Evolutionary conservation across 495 filamentous ascomycete species (phyloP), one percentile per base, ranked within the genome.

Genomic region (Podospora sp.): DNA sequence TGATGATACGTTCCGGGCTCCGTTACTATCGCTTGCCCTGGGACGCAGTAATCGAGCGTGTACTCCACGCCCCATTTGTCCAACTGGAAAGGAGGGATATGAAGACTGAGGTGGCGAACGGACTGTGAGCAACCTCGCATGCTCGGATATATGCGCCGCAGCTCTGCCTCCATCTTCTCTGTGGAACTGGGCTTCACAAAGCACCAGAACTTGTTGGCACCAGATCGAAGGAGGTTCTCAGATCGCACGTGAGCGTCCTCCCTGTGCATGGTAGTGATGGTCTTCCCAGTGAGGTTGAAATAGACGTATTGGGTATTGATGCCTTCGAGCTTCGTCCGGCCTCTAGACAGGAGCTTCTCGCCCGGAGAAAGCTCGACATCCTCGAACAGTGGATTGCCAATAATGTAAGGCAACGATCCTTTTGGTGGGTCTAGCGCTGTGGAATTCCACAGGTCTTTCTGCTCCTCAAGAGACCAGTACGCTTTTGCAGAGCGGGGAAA

Each of bases 281-380:
- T 77, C 36, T 72, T 72, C 29, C 71, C 73, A 5, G 66, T 69
- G 22, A 77, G 69, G 70, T 77, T 77, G 65, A 75, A 77, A 51
- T 77, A 77, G 51, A 77, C 69, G 53, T 77, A 77, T 62, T 77
- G 75, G 2, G 73, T 75, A 49, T 75, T 77, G 63, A 77, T 75
- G 25, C 75, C 75, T 51, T 77, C 75, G 4, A 77, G 70, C 3
- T 24, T 20, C 22, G 66, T 53, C 5, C 63, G 68, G n/a, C 75
- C 75, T 65, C 75, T 73, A 7, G 63, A 68, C 24, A 63, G 70
- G 14, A 77, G 67, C 70, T 75, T 77, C 40, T 77, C 68, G 49
- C 75, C 75, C 2, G 75, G 73, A 27, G 68, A 69, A 12, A 77
- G 69, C 68, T 75, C 73, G 49, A 74, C 65, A 51, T 77, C 75